Percentiles rank a stretch among this genome's conserved stretches.
phyloP scores from a whole-genome alignment of 1,139 yeast genomes.

The Taphrina betulina region DNA sequence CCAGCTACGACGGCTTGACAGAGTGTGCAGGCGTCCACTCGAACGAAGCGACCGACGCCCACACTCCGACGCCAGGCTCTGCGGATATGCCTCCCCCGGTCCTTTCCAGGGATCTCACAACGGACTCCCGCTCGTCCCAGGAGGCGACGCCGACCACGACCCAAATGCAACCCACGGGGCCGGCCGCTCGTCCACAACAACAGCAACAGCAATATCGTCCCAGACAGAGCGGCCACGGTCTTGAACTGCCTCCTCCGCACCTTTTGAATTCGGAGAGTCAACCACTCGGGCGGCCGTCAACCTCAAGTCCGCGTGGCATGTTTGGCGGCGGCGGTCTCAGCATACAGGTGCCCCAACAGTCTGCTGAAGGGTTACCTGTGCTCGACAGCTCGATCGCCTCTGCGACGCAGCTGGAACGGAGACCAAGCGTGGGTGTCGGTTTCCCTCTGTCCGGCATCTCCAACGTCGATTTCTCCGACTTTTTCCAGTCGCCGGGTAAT shows the following conservation, averaged over 20 bases:
- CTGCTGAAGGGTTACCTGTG: constrained; percentile 8
- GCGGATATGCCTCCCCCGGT: constrained; percentile 7
- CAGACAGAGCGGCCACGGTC: not conserved
- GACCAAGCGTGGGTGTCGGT: constrained; percentile 6
- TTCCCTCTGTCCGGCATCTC: constrained; percentile 18
- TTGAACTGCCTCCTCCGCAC: not conserved
- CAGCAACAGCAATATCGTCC: not conserved
- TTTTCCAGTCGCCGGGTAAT: constrained; percentile 24
- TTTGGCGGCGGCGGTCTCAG: constrained; percentile 1
- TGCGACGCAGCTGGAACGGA: constrained; percentile 11
- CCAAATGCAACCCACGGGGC: not conserved
- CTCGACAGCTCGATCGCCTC: constrained; percentile 15
- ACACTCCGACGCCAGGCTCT: not conserved
- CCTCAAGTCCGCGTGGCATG: not conserved
- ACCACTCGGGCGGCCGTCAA: no score
- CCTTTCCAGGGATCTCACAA: not conserved
- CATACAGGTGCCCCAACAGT: constrained; percentile 17
- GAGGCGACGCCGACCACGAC: not conserved
- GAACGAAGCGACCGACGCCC: not conserved
- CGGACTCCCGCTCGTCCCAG: not conserved
- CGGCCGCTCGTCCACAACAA: not conserved
- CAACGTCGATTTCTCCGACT: constrained; percentile 26
- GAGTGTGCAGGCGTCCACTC: constrained; percentile 7
- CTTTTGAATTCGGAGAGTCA: not conserved
- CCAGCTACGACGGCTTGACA: constrained; percentile 24